Percentiles rank a stretch among this genome's conserved stretches.
Conservation (phyloP, 257 asterid genomes). For the Salvia rosmarinus region DNA sequence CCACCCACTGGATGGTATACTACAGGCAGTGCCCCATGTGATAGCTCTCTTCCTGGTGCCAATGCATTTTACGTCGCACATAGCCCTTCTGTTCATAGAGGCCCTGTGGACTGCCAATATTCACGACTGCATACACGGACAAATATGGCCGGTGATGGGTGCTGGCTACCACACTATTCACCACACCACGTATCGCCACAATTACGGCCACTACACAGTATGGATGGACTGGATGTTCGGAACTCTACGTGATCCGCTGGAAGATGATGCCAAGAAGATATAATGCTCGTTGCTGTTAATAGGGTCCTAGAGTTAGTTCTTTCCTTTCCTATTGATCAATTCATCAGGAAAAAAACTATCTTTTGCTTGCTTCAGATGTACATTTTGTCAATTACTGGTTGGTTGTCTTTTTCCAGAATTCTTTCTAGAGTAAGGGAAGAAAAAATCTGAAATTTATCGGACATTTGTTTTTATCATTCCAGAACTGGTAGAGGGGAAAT, state of each 20-base stretch:
- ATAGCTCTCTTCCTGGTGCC: constrained; percentile 83
- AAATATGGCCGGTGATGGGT: constrained; percentile 97
- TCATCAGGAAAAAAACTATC: not conserved
- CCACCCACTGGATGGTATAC: constrained; percentile 94
- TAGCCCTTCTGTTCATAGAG: constrained; percentile 74
- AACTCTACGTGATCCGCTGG: constrained; percentile 84
- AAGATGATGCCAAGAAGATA: constrained; percentile 65
- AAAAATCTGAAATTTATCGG: not conserved
- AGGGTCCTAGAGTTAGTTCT: not conserved
- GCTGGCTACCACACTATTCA: constrained; percentile 98
- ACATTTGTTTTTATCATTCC: constrained; percentile 1
- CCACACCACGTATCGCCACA: constrained; percentile 96
- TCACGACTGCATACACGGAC: constrained; percentile 88
- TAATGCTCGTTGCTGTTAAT: constrained; percentile 27
- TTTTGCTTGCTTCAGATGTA: constrained; percentile 29
- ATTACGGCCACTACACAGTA: constrained; percentile 90
- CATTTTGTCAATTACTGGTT: constrained; percentile 22
- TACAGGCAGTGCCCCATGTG: constrained; percentile 88
- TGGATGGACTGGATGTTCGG: constrained; percentile 99
- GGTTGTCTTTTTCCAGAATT: not conserved
- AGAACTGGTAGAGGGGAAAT: not conserved
- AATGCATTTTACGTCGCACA: constrained; percentile 73
- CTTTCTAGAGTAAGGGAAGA: not conserved
- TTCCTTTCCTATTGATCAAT: constrained; percentile 1
- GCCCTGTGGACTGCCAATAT: constrained; percentile 94